Percentiles rank a stretch among this genome's conserved stretches.
These are phyloP conservation scores for Aspergillus caelatus DNA, from an alignment of 2,329 filamentous ascomycete genomes.

Conservation along the genomic window DNA sequence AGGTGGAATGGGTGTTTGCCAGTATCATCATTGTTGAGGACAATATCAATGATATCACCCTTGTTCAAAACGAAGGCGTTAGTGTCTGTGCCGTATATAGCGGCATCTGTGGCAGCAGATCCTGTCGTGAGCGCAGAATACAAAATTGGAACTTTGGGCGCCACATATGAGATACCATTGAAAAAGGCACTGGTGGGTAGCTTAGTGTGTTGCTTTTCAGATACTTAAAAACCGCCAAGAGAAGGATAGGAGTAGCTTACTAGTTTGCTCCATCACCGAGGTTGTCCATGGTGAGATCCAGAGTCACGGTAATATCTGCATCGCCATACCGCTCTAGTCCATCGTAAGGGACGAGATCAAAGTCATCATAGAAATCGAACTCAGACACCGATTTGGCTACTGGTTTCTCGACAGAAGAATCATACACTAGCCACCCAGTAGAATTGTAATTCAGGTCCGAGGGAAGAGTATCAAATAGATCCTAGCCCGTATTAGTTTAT, in stretches of 20 bases:
- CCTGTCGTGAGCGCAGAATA: constrained; percentile 31
- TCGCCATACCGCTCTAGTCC: constrained; percentile 61
- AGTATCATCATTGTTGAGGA: constrained; percentile 47
- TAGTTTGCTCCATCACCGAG: constrained; percentile 38
- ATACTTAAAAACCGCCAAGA: not conserved
- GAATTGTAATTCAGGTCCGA: constrained; percentile 36
- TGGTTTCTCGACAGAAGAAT: constrained; percentile 51
- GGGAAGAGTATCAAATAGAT: constrained; percentile 18
- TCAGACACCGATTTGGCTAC: constrained; percentile 23
- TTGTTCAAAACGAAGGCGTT: constrained; percentile 51
- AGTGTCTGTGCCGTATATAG: constrained; percentile 68
- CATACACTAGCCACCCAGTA: constrained; percentile 67
- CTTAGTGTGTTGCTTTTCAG: too few relatives aligned
- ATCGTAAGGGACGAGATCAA: constrained; percentile 70
- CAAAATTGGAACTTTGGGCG: constrained; percentile 34
- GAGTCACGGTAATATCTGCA: constrained; percentile 62
- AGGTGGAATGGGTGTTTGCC: constrained; percentile 55
- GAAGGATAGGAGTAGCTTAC: not conserved
- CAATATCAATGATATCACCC: constrained; percentile 46
- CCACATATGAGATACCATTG: constrained; percentile 33
- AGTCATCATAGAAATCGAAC: constrained; percentile 75
- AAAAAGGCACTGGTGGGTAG: constrained; percentile 17
- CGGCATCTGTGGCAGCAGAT: constrained; percentile 55
- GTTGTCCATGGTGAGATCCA: constrained; percentile 71
- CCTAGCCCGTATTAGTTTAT: not conserved